phyloP scores from a whole-genome alignment of 306 rosid genomes.

The Acacia confusa region DNA sequence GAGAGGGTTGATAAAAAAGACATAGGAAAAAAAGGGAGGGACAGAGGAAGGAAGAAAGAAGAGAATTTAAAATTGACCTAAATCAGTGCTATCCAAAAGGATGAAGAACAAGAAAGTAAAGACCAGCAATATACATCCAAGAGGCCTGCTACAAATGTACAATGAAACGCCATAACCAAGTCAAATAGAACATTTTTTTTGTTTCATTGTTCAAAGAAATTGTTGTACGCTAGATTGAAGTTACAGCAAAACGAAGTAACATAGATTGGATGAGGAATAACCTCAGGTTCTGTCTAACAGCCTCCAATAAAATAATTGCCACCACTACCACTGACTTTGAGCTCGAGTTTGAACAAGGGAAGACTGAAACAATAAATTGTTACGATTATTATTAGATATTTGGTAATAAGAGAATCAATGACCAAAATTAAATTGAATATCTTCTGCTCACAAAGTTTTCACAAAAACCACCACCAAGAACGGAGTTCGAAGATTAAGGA shows the following conservation, averaged over 20 bases:
- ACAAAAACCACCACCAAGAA: constrained; percentile 22
- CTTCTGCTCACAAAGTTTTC: constrained; percentile 6
- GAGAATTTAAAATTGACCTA: background rate
- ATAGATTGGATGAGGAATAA: constrained; percentile 29
- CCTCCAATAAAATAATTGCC: constrained; percentile 30
- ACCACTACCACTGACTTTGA: constrained; percentile 33
- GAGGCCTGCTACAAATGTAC: background rate
- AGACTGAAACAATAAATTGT: constrained; percentile 30
- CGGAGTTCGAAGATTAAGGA: constrained; percentile 14
- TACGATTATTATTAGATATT: background rate
- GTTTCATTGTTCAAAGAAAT: background rate
- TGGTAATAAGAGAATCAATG: constrained; percentile 24
- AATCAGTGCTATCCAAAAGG: background rate
- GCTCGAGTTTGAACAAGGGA: constrained; percentile 28
- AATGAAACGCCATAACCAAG: background rate
- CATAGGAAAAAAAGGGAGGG: too few relatives aligned
- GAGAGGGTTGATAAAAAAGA: too few relatives aligned
- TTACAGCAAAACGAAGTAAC: constrained; percentile 23
- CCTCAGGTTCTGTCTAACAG: constrained; percentile 36
- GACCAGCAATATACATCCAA: background rate
- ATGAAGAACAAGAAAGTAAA: background rate
- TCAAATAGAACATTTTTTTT: background rate
- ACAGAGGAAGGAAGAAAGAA: background rate
- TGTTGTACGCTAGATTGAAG: constrained; percentile 15
- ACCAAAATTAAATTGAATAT: constrained; percentile 15